A percentile compares a stretch with the other conserved stretches of the same genome.
These are phyloP conservation scores for Maudiozyma saulgeensis DNA, from an alignment of 805 yeast genomes.

Conservation along the genomic window DNA sequence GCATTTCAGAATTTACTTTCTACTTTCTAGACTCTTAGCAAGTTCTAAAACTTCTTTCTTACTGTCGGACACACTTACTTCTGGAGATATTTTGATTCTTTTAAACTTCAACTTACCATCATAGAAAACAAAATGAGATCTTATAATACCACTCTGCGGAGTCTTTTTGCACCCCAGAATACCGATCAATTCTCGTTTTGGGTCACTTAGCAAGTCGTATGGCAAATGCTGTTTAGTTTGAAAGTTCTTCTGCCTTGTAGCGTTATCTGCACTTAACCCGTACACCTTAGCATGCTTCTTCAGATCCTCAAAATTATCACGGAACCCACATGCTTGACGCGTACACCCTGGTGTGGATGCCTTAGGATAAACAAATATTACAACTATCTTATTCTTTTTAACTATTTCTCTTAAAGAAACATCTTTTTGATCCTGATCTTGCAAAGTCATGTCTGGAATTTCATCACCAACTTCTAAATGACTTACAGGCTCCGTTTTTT, in stretches of 20 bases:
- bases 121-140: conserved; percentile 88
- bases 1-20: conserved; percentile 1
- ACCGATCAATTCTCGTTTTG: conserved; percentile 56
- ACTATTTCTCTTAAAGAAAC: conserved; percentile 40
- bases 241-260: conserved; percentile 68
- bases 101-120: conserved; percentile 54
- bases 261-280: conserved; percentile 80
- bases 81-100: conserved; percentile 39
- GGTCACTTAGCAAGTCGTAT: conserved; percentile 70
- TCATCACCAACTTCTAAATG: conserved; percentile 46
- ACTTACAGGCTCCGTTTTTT: not conserved
- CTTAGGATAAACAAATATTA: conserved; percentile 73
- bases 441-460: conserved; percentile 54
- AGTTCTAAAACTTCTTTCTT: conserved; percentile 44
- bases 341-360: conserved; percentile 97
- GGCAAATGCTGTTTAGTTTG: conserved; percentile 63
- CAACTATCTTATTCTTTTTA: conserved; percentile 35
- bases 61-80: conserved; percentile 50
- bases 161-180: conserved; percentile 74
- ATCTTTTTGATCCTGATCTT: conserved; percentile 61
- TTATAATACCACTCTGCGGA: conserved; percentile 58
- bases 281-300: conserved; percentile 42
- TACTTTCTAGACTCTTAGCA: conserved; percentile 14
- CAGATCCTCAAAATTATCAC: conserved; percentile 44
- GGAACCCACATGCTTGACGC: conserved; percentile 83